Evolutionary conservation across 2,329 filamentous ascomycete genomes (phyloP).

Genomic region (Claviceps quebecensis): DNA sequence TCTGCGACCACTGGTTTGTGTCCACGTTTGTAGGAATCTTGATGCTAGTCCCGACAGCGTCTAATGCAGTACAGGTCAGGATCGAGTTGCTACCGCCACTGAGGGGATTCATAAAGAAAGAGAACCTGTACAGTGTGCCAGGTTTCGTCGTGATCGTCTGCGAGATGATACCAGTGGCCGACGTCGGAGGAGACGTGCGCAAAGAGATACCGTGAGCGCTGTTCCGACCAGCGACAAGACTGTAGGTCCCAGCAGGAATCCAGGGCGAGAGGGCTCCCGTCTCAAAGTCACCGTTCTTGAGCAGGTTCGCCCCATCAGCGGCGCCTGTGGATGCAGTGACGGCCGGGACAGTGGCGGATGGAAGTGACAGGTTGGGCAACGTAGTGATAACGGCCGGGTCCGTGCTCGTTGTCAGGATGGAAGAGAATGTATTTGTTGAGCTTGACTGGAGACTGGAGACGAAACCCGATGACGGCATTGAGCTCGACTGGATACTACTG

Average conservation of each 20-base stretch:
- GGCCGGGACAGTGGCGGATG: not conserved
- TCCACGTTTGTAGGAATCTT: not conserved
- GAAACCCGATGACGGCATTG: too few species aligned
- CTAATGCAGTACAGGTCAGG: not conserved
- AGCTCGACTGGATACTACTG: too few species aligned
- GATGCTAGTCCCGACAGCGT: not conserved
- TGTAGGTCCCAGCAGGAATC: not conserved
- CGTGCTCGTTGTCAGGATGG: too few species aligned
- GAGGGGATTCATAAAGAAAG: not conserved
- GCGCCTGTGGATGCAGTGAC: not conserved
- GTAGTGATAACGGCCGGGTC: not conserved
- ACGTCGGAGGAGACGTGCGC: not conserved
- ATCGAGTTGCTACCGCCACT: not conserved
- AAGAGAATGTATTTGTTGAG: too few species aligned
- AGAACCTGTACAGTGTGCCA: not conserved
- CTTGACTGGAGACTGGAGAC: too few species aligned
- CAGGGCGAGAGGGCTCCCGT: not conserved
- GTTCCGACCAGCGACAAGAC: not conserved
- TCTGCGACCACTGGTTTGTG: too few species aligned
- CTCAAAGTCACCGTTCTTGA: not conserved
- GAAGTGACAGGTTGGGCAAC: not conserved
- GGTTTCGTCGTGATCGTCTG: not conserved
- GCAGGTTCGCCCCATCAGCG: not conserved
- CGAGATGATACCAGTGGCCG: too few species aligned
- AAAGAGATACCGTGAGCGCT: not conserved